Evolutionary conservation across 2,329 filamentous ascomycete genomes (phyloP).

Genomic region (Zasmidium citrigriseum): DNA sequence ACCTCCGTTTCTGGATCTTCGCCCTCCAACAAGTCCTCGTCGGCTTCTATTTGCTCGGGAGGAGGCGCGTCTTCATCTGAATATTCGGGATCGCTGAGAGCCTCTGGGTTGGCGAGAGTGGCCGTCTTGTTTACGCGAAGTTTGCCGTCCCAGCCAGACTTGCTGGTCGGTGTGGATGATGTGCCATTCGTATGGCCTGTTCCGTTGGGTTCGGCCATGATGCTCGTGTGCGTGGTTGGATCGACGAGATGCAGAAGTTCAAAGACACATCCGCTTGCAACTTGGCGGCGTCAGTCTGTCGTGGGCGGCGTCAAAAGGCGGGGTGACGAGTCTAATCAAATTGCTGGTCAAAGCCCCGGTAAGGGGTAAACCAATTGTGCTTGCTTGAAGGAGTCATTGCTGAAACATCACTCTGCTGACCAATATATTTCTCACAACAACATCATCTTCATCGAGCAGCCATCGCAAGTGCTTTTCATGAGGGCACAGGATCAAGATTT

Average conservation of each 20-base stretch:
- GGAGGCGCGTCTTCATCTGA: conserved; percentile 69
- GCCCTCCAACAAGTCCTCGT: conserved; percentile 69
- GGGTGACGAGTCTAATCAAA: neutral
- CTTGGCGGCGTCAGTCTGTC: neutral
- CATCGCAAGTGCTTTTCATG: too few relatives aligned
- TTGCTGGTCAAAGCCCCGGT: too few relatives aligned
- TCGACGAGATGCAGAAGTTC: neutral
- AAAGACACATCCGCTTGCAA: neutral
- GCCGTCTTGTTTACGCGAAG: conserved; percentile 71
- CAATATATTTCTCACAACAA: too few relatives aligned
- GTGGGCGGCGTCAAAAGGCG: neutral
- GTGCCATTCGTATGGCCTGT: conserved; percentile 10
- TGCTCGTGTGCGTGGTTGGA: neutral
- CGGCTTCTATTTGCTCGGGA: conserved; percentile 74
- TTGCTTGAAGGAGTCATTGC: too few relatives aligned
- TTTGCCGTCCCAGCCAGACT: conserved; percentile 77
- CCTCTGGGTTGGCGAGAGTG: conserved; percentile 74
- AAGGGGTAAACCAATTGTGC: too few relatives aligned
- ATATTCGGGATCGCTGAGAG: conserved; percentile 80
- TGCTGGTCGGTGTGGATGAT: conserved; percentile 14
- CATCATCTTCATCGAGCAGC: too few relatives aligned
- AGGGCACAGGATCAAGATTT: too few relatives aligned
- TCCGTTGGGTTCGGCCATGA: conserved; percentile 3
- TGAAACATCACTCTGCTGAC: too few relatives aligned
- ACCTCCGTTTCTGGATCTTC: conserved; percentile 57